Conservation (phyloP, 2,329 filamentous ascomycete species). For the Exserohilum rostratum region DNA sequence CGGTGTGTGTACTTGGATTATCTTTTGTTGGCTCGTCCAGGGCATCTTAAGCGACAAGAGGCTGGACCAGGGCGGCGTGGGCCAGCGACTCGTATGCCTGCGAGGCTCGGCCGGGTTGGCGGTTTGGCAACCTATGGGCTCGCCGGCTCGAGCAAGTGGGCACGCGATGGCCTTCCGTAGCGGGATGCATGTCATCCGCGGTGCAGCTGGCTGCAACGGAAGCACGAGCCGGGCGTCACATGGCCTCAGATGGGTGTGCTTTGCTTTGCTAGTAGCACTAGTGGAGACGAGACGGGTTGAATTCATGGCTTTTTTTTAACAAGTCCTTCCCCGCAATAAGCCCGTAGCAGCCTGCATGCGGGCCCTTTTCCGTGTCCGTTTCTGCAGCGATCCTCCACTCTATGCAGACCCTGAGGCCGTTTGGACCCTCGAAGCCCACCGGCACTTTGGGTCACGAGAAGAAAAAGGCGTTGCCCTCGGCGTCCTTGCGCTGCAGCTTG, state of each 20-base stretch:
- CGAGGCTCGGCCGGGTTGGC: neutral
- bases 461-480: constrained; percentile 92
- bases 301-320: constrained; percentile 17
- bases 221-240: constrained; percentile 25
- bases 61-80: neutral
- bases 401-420: neutral
- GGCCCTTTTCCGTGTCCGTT: constrained; percentile 1
- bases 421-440: neutral
- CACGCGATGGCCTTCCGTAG: constrained; percentile 31
- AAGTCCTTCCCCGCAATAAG: constrained; percentile 3
- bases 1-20: constrained; percentile 3
- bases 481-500: constrained; percentile 77
- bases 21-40: constrained; percentile 4
- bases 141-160: constrained; percentile 22
- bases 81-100: neutral
- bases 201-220: constrained; percentile 2
- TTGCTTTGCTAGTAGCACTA: constrained; percentile 5
- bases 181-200: constrained; percentile 2
- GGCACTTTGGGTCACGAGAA: constrained; percentile 35
- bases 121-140: too few species aligned
- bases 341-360: neutral
- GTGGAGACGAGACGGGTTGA: constrained; percentile 15
- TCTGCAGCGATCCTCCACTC: constrained; percentile 2
- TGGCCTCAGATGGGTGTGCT: constrained; percentile 35
- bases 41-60: constrained; percentile 5